Conservation (phyloP, 2,329 filamentous ascomycete species). For the Pseudogymnoascus sp. region DNA sequence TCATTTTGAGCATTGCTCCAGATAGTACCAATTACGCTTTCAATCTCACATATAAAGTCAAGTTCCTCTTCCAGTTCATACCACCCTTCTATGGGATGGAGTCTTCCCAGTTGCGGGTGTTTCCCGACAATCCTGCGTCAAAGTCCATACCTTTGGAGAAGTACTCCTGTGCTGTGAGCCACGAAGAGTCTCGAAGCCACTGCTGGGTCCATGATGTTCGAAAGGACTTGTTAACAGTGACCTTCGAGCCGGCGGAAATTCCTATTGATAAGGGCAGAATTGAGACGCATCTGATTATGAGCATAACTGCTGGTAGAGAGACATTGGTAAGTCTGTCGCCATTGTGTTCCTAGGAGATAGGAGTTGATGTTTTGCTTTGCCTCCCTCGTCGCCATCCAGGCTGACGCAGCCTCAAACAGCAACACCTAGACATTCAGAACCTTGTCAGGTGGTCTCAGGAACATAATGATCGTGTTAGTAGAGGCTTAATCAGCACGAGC, state of each 20-base stretch:
- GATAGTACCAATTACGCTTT: neutral
- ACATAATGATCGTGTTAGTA: conserved; percentile 12
- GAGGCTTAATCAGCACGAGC: neutral
- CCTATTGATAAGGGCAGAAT: conserved; percentile 18
- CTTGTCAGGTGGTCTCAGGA: conserved; percentile 18
- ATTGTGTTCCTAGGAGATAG: neutral
- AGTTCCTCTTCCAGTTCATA: neutral
- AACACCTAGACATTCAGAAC: conserved; percentile 24
- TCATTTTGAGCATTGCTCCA: neutral
- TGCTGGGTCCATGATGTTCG: conserved; percentile 25
- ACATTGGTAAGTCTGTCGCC: conserved; percentile 31
- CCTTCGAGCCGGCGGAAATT: conserved; percentile 20
- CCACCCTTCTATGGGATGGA: neutral
- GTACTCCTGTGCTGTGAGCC: conserved; percentile 25
- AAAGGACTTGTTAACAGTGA: conserved; percentile 22
- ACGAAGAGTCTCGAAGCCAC: conserved; percentile 16
- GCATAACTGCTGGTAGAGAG: conserved; percentile 33
- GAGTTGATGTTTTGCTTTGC: neutral
- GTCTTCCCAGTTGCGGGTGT: neutral
- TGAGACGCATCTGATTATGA: conserved; percentile 25
- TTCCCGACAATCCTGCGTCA: conserved; percentile 12
- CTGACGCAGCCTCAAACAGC: conserved; percentile 17
- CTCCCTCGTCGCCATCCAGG: neutral
- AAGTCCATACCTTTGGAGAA: conserved; percentile 23
- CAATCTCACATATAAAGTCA: neutral